phyloP scores from a whole-genome alignment of 139 green algal species.

The Dunaliella primolecta region DNA sequence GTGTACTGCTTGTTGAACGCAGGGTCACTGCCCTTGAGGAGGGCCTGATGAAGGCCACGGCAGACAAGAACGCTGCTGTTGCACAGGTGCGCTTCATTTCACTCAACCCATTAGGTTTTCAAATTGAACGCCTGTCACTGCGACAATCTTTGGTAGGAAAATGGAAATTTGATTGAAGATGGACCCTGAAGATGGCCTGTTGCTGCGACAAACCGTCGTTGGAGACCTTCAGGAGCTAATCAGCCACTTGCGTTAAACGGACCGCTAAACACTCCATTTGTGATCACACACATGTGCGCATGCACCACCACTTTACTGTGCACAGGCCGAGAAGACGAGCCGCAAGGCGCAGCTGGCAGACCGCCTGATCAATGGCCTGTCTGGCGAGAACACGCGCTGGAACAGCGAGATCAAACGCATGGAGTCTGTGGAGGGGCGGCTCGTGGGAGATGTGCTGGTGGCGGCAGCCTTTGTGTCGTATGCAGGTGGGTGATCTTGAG shows the following conservation, averaged over 20 bases:
- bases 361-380: conserved; percentile 84
- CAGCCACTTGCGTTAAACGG: too few relatives aligned
- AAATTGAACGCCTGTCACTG: too few relatives aligned
- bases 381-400: conserved; percentile 86
- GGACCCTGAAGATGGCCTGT: too few relatives aligned
- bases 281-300: too few relatives aligned
- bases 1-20: too few relatives aligned
- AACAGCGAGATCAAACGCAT: conserved; percentile 73
- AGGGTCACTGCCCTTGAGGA: conserved; percentile 76
- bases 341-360: conserved; percentile 83
- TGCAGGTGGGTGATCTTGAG: conserved; percentile 49
- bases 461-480: conserved; percentile 84
- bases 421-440: conserved; percentile 44
- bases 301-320: too few relatives aligned
- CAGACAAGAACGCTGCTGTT: conserved; percentile 85
- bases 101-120: too few relatives aligned
- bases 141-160: too few relatives aligned
- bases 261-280: too few relatives aligned
- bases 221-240: too few relatives aligned
- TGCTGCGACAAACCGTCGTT: too few relatives aligned
- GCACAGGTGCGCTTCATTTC: conserved; percentile 51
- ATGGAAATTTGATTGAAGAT: too few relatives aligned
- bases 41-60: conserved; percentile 80
- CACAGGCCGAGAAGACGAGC: conserved; percentile 77
- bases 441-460: conserved; percentile 79